Evolutionary conservation across 768 basidiomycete species (phyloP), one percentile per base, ranked within the genome.

Genomic region (Termitomyces sp.): DNA sequence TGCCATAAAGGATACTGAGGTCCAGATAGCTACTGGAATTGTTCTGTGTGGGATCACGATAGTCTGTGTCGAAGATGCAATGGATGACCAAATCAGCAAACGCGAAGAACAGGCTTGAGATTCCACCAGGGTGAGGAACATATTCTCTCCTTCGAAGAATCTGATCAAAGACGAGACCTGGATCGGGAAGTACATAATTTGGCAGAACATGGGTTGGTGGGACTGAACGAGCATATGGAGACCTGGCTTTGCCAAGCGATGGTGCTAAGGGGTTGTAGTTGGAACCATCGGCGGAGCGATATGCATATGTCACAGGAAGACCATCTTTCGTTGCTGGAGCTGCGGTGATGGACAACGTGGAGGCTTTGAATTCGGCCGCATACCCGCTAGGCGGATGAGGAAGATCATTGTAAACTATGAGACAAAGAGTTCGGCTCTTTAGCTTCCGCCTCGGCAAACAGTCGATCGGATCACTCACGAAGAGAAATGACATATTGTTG

Each of bases 31-130:
- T 86, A 67, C 84, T 86, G 0, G 84, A 71, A 44, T 81, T 71
- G 65, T 93, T 93, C 56, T 82, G 77, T 1, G 74, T 75, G 68
- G 72, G 75, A 66, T 85, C 76, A 3, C 20, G 46, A 35, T 65
- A 71, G 58, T 79, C 84, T 7, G 80, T 80, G 61, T 86, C 73
- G 74, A 93, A 93, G 61, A 87, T 77, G 55, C 74, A 77, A 69
- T 92, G 90, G 63, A 88, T 90, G 58, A 92, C 75, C 57, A 91
- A 71, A 64, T 90, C 80, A 13, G 90, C 90, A 64, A 92, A 90
- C 0, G 89, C 86, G 63, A 91, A 92, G 72, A 91, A 87, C 20
- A 88, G 72, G 58, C 81, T 80, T 14, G 85, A 88, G 46, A 92
- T 79, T 20, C 90, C 90, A 4, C 80, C 83, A 4, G 87, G 86